These are phyloP conservation scores for Spergularia bocconei DNA, from an alignment of 148 eudicot genomes.

Conservation along the genomic window DNA sequence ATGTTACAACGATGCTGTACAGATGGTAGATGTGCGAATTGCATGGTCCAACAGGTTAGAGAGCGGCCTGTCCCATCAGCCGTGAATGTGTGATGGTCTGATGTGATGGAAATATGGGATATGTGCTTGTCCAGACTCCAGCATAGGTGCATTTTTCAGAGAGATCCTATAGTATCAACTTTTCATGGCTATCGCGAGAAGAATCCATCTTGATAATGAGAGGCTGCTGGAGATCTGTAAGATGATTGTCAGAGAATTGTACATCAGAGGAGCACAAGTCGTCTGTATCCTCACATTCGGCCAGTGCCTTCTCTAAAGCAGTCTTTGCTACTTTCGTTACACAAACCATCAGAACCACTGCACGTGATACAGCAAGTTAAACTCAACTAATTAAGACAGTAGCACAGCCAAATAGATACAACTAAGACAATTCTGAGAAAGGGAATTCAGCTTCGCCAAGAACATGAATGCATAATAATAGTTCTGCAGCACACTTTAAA, in stretches of 20 bases:
- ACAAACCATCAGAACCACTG: conserved; percentile 67
- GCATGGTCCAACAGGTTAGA: background rate
- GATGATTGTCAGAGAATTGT: conserved; percentile 30
- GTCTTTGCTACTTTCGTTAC: conserved; percentile 86
- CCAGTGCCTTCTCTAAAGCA: conserved; percentile 81
- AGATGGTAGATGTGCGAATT: background rate
- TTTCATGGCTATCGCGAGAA: conserved; percentile 35
- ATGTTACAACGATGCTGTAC: conserved; percentile 20
- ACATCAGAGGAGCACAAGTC: conserved; percentile 29
- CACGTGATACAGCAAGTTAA: conserved; percentile 10
- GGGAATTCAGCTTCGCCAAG: no score
- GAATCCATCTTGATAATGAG: conserved; percentile 52
- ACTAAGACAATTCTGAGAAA: no score
- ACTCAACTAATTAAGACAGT: no score
- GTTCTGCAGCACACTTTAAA: no score
- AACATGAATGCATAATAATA: no score
- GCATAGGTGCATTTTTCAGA: conserved; percentile 39
- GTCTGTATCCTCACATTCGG: conserved; percentile 51
- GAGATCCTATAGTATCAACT: background rate
- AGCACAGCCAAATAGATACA: no score
- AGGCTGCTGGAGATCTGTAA: conserved; percentile 48
- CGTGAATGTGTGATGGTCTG: background rate
- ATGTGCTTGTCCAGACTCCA: conserved; percentile 7
- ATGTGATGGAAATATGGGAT: no score
- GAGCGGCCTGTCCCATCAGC: conserved; percentile 8